phyloP scores from a whole-genome alignment of 2,329 filamentous ascomycete species.

The Aspergillus oerlinghausenensis region DNA sequence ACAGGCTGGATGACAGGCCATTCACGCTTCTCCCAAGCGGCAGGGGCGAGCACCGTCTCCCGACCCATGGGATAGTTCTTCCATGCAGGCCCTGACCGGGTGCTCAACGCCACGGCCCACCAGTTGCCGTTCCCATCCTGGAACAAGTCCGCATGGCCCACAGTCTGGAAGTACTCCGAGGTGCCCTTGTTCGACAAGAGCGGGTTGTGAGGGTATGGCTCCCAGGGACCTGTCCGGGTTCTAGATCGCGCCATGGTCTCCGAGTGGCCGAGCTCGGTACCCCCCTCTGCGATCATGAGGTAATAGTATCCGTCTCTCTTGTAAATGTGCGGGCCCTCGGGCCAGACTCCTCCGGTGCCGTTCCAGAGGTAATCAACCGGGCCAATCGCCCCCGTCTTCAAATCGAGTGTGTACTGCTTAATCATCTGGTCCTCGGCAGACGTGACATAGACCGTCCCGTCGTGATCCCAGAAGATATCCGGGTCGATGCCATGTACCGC shows the following conservation, averaged over 20 bases:
- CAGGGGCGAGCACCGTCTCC: slow-evolving; percentile 49
- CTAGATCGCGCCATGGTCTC: slow-evolving; percentile 27
- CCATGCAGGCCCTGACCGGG: slow-evolving; percentile 33
- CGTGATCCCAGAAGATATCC: slow-evolving; percentile 21
- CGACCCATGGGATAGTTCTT: slow-evolving; percentile 51
- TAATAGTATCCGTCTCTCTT: slow-evolving; percentile 30
- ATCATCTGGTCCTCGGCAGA: slow-evolving; percentile 7
- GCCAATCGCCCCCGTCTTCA: slow-evolving; percentile 19
- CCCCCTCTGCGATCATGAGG: slow-evolving; percentile 23
- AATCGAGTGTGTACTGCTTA: slow-evolving; percentile 20
- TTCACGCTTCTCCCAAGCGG: slow-evolving; percentile 44
- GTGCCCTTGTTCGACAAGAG: slow-evolving; percentile 40
- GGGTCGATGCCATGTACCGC: slow-evolving; percentile 14
- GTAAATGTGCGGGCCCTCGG: slow-evolving; percentile 29
- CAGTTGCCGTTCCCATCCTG: slow-evolving; percentile 49
- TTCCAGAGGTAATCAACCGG: slow-evolving; percentile 35
- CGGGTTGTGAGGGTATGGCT: slow-evolving; percentile 36
- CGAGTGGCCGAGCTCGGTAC: slow-evolving; percentile 25
- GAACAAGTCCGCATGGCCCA: slow-evolving; percentile 56
- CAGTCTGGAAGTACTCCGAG: slow-evolving; percentile 45
- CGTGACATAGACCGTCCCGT: slow-evolving; percentile 11
- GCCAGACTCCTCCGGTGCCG: slow-evolving; percentile 42
- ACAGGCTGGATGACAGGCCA: slow-evolving; percentile 40
- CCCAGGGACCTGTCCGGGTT: slow-evolving; percentile 36
- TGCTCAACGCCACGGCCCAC: slow-evolving; percentile 50